Conservation (phyloP, 2,329 filamentous ascomycete species). For the Aureobasidium lini region DNA sequence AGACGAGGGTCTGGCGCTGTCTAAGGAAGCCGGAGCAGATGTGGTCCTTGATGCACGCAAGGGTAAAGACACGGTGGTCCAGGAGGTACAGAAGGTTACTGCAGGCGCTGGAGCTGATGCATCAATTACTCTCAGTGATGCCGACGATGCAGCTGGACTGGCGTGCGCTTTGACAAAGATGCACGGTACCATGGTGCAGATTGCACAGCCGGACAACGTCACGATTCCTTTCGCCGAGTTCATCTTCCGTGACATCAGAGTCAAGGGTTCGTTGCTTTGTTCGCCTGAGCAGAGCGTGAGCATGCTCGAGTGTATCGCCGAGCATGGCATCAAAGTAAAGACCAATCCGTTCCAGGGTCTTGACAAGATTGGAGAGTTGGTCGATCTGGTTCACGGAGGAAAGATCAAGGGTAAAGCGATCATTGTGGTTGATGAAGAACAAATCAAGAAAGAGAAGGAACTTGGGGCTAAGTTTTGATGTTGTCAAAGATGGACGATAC, state of each 20-base stretch:
- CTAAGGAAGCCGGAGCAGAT: constrained; percentile 43
- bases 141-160: constrained; percentile 41
- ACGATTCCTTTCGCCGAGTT: constrained; percentile 40
- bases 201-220: constrained; percentile 44
- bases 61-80: constrained; percentile 41
- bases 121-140: constrained; percentile 49
- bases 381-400: constrained; percentile 44
- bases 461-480: constrained; percentile 28
- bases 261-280: constrained; percentile 36
- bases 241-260: constrained; percentile 46
- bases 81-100: constrained; percentile 40
- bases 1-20: constrained; percentile 45
- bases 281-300: constrained; percentile 26
- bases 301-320: constrained; percentile 29
- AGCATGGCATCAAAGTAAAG: constrained; percentile 40
- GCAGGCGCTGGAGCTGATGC: constrained; percentile 44
- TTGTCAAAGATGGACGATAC: not conserved
- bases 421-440: constrained; percentile 44
- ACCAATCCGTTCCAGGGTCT: constrained; percentile 48
- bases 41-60: constrained; percentile 45
- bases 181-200: constrained; percentile 52
- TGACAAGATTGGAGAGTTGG: constrained; percentile 43
- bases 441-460: constrained; percentile 39
- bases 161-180: constrained; percentile 51
- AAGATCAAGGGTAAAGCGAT: constrained; percentile 50